Evolutionary conservation across 2,329 filamentous ascomycete genomes (phyloP).

Genomic region (Aplosporella prunicola): DNA sequence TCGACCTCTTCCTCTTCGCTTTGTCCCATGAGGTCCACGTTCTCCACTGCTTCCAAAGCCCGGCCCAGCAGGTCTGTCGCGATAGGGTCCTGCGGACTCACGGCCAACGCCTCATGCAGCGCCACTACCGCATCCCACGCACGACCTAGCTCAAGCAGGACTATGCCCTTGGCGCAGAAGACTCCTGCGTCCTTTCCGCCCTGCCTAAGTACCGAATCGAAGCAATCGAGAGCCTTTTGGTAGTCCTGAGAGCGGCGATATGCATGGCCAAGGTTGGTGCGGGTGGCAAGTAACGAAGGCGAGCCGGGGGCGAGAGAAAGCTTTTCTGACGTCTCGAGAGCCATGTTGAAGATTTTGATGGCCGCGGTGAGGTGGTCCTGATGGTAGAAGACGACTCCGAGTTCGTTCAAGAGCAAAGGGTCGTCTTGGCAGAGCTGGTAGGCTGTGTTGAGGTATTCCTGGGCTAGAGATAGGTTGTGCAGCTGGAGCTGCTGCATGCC

Average conservation of each 20-base stretch:
- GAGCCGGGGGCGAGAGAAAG: conserved; percentile 67
- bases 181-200: conserved; percentile 71
- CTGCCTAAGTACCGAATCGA: conserved; percentile 76
- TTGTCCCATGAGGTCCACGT: conserved; percentile 11
- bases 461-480: conserved; percentile 86
- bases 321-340: conserved; percentile 67
- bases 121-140: conserved; percentile 70
- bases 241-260: conserved; percentile 63
- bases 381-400: conserved; percentile 93
- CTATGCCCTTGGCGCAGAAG: conserved; percentile 74
- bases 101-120: conserved; percentile 74
- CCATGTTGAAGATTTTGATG: conserved; percentile 65
- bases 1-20: conserved; percentile 14
- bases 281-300: conserved; percentile 66
- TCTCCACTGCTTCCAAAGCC: conserved; percentile 40
- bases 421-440: conserved; percentile 76
- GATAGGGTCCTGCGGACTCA: conserved; percentile 70
- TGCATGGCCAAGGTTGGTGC: conserved; percentile 84
- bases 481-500: conserved; percentile 98
- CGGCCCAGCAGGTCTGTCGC: conserved; percentile 69
- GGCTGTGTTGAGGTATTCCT: conserved; percentile 88
- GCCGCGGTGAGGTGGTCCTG: conserved; percentile 71
- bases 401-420: conserved; percentile 85
- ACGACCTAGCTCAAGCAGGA: conserved; percentile 66
- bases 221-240: conserved; percentile 65